Conservation (phyloP, 2,329 filamentous ascomycete species). For the Aspergillus sp. region DNA sequence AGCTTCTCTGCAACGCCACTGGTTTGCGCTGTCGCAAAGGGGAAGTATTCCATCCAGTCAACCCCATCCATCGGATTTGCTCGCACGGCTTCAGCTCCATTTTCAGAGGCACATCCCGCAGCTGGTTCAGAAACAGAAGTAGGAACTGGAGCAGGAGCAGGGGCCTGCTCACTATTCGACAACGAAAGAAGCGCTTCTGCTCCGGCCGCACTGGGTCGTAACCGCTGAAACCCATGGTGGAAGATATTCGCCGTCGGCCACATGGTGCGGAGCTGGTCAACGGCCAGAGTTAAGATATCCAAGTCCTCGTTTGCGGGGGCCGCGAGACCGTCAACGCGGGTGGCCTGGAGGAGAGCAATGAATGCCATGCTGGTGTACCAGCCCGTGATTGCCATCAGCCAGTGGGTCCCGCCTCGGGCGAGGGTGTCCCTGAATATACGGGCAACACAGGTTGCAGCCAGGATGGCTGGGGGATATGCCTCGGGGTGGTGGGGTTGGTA, state of each 20-base stretch:
- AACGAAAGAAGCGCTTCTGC: neutral
- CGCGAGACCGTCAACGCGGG: slow-evolving; percentile 31
- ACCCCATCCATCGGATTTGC: slow-evolving; percentile 1
- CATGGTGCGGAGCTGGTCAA: slow-evolving; percentile 35
- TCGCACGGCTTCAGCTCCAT: no score
- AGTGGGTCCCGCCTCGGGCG: slow-evolving; percentile 39
- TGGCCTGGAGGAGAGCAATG: slow-evolving; percentile 42
- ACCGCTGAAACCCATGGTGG: slow-evolving; percentile 31
- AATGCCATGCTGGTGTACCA: slow-evolving; percentile 47
- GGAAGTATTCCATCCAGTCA: slow-evolving; percentile 13
- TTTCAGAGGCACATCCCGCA: no score
- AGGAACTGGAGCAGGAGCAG: neutral
- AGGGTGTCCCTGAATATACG: slow-evolving; percentile 42
- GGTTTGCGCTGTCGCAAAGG: slow-evolving; percentile 9
- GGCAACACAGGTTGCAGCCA: slow-evolving; percentile 41
- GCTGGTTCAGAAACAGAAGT: no score
- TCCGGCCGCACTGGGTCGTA: slow-evolving; percentile 13
- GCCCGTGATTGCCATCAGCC: slow-evolving; percentile 45
- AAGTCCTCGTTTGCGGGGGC: slow-evolving; percentile 35
- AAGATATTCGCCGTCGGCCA: slow-evolving; percentile 41
- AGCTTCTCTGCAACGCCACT: slow-evolving; percentile 9
- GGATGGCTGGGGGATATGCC: slow-evolving; percentile 37
- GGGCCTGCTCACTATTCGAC: neutral
- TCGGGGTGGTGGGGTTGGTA: slow-evolving; percentile 33
- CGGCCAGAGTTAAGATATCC: slow-evolving; percentile 30